phyloP scores from a whole-genome alignment of 129 eudicot genomes.

The Logfia minima region DNA sequence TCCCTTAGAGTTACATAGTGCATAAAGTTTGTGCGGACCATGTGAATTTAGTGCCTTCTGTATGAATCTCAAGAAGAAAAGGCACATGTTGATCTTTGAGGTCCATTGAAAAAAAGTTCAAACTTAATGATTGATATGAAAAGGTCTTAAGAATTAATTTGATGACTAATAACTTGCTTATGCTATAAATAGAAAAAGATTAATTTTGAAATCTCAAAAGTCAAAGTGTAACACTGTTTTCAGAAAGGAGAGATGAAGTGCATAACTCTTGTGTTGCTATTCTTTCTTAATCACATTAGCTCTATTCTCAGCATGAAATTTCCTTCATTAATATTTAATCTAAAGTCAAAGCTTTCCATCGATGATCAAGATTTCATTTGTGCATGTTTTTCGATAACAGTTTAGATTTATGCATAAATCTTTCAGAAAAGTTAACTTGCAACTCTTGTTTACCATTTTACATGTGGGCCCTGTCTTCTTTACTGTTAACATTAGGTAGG shows the following conservation, averaged over 20 bases:
- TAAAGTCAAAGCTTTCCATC: conserved; percentile 14
- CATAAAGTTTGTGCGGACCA: not conserved
- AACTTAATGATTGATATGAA: conserved; percentile 15
- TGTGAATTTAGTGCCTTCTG: not conserved
- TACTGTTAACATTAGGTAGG: not conserved
- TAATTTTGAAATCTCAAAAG: not conserved
- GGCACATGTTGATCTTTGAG: not conserved
- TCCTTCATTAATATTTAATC: conserved; percentile 14
- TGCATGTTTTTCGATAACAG: conserved; percentile 11
- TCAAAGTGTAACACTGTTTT: conserved; percentile 11
- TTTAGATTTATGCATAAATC: not conserved
- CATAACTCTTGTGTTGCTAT: conserved; percentile 7
- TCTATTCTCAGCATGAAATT: conserved; percentile 3
- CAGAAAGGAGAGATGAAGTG: conserved; percentile 14
- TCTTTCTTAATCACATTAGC: not conserved
- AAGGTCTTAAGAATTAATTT: conserved; percentile 11
- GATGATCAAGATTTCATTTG: conserved; percentile 3
- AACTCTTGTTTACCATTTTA: conserved; percentile 7
- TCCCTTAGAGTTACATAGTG: not conserved
- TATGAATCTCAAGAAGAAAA: not conserved
- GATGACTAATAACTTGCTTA: conserved; percentile 4
- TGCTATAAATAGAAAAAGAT: conserved; percentile 15
- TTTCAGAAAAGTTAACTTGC: not conserved
- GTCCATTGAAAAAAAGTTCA: conserved; percentile 16
- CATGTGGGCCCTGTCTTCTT: not conserved